Evolutionary conservation across 345 rosid species (phyloP).

Genomic region (Eucalyptus regnans): DNA sequence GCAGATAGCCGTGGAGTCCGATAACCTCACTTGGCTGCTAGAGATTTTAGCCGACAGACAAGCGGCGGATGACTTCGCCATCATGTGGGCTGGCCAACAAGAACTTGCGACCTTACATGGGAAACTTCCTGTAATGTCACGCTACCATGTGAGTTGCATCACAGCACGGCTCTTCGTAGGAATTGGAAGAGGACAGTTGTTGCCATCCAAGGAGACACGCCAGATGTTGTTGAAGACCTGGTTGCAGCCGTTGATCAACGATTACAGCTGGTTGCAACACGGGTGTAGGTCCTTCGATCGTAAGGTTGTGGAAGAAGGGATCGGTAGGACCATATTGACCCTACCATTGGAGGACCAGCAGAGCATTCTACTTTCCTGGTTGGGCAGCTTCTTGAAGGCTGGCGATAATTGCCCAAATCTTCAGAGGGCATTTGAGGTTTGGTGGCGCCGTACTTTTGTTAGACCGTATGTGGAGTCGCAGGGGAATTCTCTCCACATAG

Average conservation of each 20-base stretch:
- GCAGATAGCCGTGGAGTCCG: slow-evolving; percentile 72
- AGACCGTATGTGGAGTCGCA: slow-evolving; percentile 55
- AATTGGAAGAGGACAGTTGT: slow-evolving; percentile 82
- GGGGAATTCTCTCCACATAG: slow-evolving; percentile 14
- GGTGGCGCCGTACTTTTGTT: slow-evolving; percentile 95
- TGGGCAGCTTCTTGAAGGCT: slow-evolving; percentile 68
- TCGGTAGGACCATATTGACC: slow-evolving; percentile 84
- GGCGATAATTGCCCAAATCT: slow-evolving; percentile 97
- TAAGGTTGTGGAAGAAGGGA: slow-evolving; percentile 94
- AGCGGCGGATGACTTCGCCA: slow-evolving; percentile 74
- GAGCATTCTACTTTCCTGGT: slow-evolving; percentile 67
- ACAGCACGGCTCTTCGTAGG: slow-evolving; percentile 77
- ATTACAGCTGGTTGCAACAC: slow-evolving; percentile 91
- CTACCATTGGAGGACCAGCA: slow-evolving; percentile 92
- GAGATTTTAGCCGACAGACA: slow-evolving; percentile 76
- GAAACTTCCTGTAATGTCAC: slow-evolving; percentile 57
- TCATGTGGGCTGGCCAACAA: slow-evolving; percentile 70
- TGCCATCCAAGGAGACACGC: slow-evolving; percentile 80
- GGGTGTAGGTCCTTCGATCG: slow-evolving; percentile 82
- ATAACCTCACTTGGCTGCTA: slow-evolving; percentile 84
- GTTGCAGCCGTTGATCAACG: slow-evolving; percentile 86
- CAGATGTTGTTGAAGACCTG: slow-evolving; percentile 60
- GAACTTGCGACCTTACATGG: slow-evolving; percentile 60
- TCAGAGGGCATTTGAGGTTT: slow-evolving; percentile 92
- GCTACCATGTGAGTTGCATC: slow-evolving; percentile 81